Evolutionary conservation across 805 yeast genomes (phyloP).

Genomic region (Allodekkera sacchari): DNA sequence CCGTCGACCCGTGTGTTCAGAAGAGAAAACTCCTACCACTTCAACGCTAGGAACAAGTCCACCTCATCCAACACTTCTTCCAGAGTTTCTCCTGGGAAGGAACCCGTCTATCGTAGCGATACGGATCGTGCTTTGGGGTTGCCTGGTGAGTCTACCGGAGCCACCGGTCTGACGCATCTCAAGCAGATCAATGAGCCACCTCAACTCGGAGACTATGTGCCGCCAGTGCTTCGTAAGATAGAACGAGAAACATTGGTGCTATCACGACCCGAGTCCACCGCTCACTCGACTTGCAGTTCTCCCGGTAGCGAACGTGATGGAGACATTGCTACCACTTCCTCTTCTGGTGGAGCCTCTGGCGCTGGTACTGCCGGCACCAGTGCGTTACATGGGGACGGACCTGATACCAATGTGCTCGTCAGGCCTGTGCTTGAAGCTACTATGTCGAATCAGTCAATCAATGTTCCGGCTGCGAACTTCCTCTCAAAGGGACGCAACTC

Average conservation of each 20-base stretch:
- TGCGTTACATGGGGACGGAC: no score
- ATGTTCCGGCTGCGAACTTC: no score
- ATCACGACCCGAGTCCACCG: constrained; percentile 1
- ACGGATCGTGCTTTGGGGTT: constrained; percentile 2
- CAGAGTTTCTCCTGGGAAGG: constrained; percentile 7
- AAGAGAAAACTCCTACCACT: no score
- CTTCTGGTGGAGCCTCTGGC: no score
- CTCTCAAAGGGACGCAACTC: constrained; percentile 1
- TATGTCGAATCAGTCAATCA: no score
- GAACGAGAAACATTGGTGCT: constrained; percentile 2
- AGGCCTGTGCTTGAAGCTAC: no score
- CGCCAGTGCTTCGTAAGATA: constrained; percentile 43
- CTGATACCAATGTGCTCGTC: no score
- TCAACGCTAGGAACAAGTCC: constrained; percentile 6
- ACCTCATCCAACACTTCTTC: constrained; percentile 5
- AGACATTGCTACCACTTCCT: no score
- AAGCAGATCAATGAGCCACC: constrained; percentile 39
- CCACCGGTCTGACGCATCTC: constrained; percentile 4
- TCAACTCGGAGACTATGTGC: constrained; percentile 39
- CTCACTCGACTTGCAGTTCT: not conserved
- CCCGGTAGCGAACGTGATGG: no score
- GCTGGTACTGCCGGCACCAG: no score
- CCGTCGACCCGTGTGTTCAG: no score
- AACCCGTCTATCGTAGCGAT: constrained; percentile 5
- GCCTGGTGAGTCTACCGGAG: not conserved